A percentile compares a stretch with the other conserved stretches of the same genome.
Evolutionary conservation across 2,329 filamentous ascomycete genomes (phyloP).

Genomic region (Diaporthe batatas): DNA sequence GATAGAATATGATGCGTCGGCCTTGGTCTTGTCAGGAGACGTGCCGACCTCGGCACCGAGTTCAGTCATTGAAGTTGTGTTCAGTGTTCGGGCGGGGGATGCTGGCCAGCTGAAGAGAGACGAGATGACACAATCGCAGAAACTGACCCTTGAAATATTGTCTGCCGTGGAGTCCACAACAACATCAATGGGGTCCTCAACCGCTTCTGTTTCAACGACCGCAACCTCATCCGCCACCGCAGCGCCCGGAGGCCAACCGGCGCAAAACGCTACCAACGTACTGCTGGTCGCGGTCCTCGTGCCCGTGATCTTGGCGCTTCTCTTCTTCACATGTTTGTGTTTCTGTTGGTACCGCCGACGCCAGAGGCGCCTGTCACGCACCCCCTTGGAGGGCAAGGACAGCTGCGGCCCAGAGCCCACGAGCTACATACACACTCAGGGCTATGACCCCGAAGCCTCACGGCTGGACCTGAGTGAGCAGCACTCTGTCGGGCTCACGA

Average conservation of each 20-base stretch:
- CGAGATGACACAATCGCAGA: constrained; percentile 52
- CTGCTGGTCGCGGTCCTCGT: constrained; percentile 61
- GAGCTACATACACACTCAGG: constrained; percentile 48
- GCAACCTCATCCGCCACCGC: constrained; percentile 39
- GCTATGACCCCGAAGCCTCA: constrained; percentile 41
- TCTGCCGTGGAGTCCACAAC: constrained; percentile 46
- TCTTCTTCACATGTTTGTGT: constrained; percentile 51
- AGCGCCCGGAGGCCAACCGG: neutral
- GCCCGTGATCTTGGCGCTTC: constrained; percentile 55
- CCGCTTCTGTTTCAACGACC: constrained; percentile 44
- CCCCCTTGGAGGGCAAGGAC: constrained; percentile 45
- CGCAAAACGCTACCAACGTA: constrained; percentile 44
- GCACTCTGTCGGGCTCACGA: constrained; percentile 38
- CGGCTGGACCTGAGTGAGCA: constrained; percentile 42
- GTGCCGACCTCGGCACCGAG: constrained; percentile 53
- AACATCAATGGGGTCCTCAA: constrained; percentile 43
- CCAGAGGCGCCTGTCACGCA: constrained; percentile 42
- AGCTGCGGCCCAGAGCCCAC: constrained; percentile 51
- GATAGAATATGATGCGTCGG: constrained; percentile 54
- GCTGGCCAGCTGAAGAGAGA: constrained; percentile 5
- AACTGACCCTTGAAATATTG: constrained; percentile 54
- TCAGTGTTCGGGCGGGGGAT: constrained; percentile 50
- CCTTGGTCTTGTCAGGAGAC: constrained; percentile 56
- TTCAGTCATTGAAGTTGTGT: constrained; percentile 46
- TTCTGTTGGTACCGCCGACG: constrained; percentile 49